Evolutionary conservation across 176 grass and related monocot species (phyloP), one percentile per base, ranked within the genome.

Genomic region (Pharus latifolius): DNA sequence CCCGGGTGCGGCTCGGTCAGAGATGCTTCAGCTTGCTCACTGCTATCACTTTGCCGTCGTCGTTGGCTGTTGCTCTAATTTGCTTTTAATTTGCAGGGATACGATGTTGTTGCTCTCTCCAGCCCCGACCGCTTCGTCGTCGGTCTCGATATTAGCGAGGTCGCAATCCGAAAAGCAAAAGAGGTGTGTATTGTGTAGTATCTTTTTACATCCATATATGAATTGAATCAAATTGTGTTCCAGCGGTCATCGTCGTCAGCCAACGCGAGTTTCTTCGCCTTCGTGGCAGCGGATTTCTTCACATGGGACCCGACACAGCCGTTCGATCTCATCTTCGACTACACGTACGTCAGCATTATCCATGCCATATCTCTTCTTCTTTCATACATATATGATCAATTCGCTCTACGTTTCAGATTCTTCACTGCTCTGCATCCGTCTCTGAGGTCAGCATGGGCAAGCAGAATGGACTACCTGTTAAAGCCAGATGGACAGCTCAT

Each of bases 401-500:
- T n/a, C n/a, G n/a, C n/a, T n/a, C n/a, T n/a, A n/a, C n/a, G 11
- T 51, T 65, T 45, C 72, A 84, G 83, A 52, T 86, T 96, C 57
- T 91, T 91, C 81, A 91, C 85, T 67, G 92, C 88, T 17, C 22
- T 96, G 20, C 62, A 91, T 41, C 92, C 88, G 43, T 70, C 55
- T 16, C 13, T 84, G 82, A 86, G 92, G 85, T n/a, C 63, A 60
- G 71, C 75, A 17, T 96, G 92, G 92, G 88, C 85, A 17, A 61
- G 14, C 62, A 88, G 80, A 88, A 75, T 88, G 48, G 50, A 11
- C 37, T 22, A 96, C 4, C 61, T 91, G 67, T 76, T 96, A 29
- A 83, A 85, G 55, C 88, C 67, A 18, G 72, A 88, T 3, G 92
- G 92, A 22, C 85, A 96, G 79, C 88, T 96, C 79, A 78, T 96